Conservation (phyloP, 768 basidiomycete species). For the Panellus pusillus region DNA sequence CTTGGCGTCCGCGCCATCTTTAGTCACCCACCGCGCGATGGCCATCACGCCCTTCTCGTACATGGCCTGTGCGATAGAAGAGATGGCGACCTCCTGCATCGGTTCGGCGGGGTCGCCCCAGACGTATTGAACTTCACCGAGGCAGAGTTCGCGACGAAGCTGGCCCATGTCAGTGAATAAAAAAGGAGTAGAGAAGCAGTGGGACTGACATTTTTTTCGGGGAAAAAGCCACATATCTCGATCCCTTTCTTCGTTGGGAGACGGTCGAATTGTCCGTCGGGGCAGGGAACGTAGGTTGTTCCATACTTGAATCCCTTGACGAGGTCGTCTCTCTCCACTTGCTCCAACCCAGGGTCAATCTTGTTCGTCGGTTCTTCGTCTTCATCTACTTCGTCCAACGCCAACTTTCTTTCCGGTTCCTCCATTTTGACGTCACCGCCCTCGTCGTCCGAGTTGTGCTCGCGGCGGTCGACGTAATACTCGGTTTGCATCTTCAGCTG, state of each 20-base stretch:
- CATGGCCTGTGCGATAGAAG: constrained; percentile 87
- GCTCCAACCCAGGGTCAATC: constrained; percentile 42
- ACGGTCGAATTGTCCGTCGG: constrained; percentile 76
- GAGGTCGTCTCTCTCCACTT: constrained; percentile 77
- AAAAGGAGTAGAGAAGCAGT: background rate
- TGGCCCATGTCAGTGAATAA: constrained; percentile 29
- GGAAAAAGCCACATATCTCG: constrained; percentile 86
- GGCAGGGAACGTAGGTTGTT: constrained; percentile 81
- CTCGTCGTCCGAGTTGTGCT: constrained; percentile 31
- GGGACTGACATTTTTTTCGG: constrained; percentile 53
- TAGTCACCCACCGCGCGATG: constrained; percentile 82
- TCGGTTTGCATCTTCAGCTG: constrained; percentile 54
- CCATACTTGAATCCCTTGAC: constrained; percentile 88
- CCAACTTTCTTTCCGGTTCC: constrained; percentile 31
- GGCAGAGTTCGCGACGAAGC: constrained; percentile 80
- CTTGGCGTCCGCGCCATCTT: constrained; percentile 74
- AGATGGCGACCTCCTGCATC: constrained; percentile 79
- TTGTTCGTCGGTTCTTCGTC: constrained; percentile 30
- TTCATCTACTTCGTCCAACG: constrained; percentile 34
- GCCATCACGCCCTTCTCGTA: constrained; percentile 62
- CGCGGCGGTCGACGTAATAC: constrained; percentile 54
- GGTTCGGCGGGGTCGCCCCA: constrained; percentile 71
- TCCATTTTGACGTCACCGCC: constrained; percentile 31
- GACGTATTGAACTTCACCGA: constrained; percentile 85
- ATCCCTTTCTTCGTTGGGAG: constrained; percentile 81